These are phyloP conservation scores for Letharia lupina DNA, from an alignment of 495 filamentous ascomycete species.

Conservation along the genomic window DNA sequence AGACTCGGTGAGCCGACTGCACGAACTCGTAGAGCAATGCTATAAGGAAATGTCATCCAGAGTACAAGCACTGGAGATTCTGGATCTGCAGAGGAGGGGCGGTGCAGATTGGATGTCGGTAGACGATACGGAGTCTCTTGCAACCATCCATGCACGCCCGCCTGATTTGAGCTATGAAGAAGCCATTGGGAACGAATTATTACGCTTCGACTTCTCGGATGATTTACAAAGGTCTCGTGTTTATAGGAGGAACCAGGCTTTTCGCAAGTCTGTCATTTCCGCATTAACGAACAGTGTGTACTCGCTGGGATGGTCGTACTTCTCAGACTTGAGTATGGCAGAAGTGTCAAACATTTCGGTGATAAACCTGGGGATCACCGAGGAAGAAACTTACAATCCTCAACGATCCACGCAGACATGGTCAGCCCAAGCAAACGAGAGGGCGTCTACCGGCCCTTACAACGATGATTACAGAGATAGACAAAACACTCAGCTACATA, in stretches of 20 bases:
- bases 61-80: not conserved
- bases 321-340: constrained; percentile 16
- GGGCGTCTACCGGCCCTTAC: not conserved
- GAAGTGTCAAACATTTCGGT: constrained; percentile 21
- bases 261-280: constrained; percentile 10
- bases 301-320: constrained; percentile 11
- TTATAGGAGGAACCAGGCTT: constrained; percentile 13
- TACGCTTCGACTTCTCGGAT: constrained; percentile 7
- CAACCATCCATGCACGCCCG: not conserved
- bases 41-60: not conserved
- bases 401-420: constrained; percentile 12
- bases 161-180: not conserved
- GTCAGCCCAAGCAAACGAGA: not conserved
- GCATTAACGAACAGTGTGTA: not conserved
- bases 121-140: not conserved
- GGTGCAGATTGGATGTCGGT: not conserved
- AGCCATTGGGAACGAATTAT: not conserved
- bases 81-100: not conserved
- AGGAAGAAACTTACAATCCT: constrained; percentile 11
- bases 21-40: not conserved
- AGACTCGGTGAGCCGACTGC: not conserved
- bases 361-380: constrained; percentile 8
- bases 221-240: constrained; percentile 16
- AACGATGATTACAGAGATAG: not conserved
- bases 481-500: not conserved